Conservation (phyloP, 2,329 filamentous ascomycete species). For the Myriangium duriaei region DNA sequence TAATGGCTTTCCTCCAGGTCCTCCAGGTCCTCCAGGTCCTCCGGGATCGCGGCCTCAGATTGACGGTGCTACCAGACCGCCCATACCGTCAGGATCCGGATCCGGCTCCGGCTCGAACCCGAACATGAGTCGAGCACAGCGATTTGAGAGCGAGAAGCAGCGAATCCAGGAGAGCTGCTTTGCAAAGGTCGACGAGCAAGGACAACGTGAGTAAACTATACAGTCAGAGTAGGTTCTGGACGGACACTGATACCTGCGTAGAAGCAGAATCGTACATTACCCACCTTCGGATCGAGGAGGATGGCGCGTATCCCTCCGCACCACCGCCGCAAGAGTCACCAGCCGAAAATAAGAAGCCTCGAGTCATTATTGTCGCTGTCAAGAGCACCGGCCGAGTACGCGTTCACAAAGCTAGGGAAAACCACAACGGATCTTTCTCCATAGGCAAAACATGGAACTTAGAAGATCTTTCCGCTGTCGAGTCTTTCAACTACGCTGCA, state of each 20-base stretch:
- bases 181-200: slow-evolving; percentile 74
- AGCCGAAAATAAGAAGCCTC: slow-evolving; percentile 66
- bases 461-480: slow-evolving; percentile 73
- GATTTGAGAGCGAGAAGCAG: slow-evolving; percentile 92
- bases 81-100: slow-evolving; percentile 1
- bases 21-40: background rate
- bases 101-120: slow-evolving; percentile 7
- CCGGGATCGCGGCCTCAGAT: slow-evolving; percentile 9
- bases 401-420: slow-evolving; percentile 95
- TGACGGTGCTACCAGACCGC: slow-evolving; percentile 8
- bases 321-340: slow-evolving; percentile 72
- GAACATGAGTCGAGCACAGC: slow-evolving; percentile 50
- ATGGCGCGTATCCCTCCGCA: slow-evolving; percentile 64
- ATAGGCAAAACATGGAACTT: slow-evolving; percentile 98
- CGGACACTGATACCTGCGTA: slow-evolving; percentile 29
- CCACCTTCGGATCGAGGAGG: slow-evolving; percentile 84
- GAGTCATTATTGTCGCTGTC: slow-evolving; percentile 87
- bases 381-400: slow-evolving; percentile 84
- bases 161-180: slow-evolving; percentile 94
- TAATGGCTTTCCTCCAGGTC: slow-evolving; percentile 11
- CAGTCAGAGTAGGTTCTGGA: background rate
- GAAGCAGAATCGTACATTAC: slow-evolving; percentile 94
- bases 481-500: slow-evolving; percentile 58
- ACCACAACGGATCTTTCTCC: slow-evolving; percentile 83
- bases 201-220: slow-evolving; percentile 61